Evolutionary conservation across 2,329 filamentous ascomycete genomes (phyloP).

Genomic region (Fusarium graminum): DNA sequence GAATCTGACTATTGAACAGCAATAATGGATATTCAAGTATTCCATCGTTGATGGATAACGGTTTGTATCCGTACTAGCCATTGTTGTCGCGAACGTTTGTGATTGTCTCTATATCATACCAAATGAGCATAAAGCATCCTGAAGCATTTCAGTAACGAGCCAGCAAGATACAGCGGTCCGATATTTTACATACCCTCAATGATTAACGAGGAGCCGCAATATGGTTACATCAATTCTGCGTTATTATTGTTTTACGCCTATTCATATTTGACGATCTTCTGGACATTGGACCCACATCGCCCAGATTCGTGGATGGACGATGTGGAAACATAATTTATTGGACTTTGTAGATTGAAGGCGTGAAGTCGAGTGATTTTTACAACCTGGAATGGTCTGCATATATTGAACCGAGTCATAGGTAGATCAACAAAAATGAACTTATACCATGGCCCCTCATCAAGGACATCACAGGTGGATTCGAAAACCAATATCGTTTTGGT

Average conservation of each 20-base stretch:
- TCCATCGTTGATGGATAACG: neutral
- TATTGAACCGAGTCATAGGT: neutral
- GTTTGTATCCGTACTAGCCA: neutral
- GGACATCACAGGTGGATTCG: neutral
- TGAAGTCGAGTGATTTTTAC: neutral
- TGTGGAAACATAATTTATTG: neutral
- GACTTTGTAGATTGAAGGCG: neutral
- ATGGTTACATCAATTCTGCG: neutral
- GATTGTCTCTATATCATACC: neutral
- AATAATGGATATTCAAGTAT: neutral
- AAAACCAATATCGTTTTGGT: neutral
- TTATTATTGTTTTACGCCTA: slow-evolving; percentile 11
- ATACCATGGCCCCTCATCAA: neutral
- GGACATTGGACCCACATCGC: slow-evolving; percentile 11
- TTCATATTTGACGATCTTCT: slow-evolving; percentile 6
- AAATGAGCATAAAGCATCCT: neutral
- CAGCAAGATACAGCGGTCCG: too few species aligned
- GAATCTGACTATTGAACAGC: neutral
- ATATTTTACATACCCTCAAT: too few species aligned
- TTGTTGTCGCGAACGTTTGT: neutral
- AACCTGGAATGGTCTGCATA: neutral
- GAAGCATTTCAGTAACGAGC: too few species aligned
- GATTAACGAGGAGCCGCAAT: too few species aligned
- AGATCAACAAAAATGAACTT: neutral
- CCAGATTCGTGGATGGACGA: slow-evolving; percentile 1